Evolutionary conservation across 192 early-diverging fungal genomes (phyloP), one percentile per base, ranked within the genome.

Genomic region (Coemansia sp.): DNA sequence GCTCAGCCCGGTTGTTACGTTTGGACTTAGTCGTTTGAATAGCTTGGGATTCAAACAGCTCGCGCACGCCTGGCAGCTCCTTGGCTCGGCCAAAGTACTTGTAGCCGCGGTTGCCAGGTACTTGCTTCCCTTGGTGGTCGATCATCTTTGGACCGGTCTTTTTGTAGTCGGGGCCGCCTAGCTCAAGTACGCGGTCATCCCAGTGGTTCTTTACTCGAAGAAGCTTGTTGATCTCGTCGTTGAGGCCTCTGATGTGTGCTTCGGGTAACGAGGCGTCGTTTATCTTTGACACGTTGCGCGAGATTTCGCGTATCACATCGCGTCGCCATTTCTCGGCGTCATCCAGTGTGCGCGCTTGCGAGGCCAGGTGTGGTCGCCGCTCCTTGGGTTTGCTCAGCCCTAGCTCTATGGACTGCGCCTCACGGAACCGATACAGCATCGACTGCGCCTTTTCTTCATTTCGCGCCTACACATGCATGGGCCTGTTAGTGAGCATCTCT

Each of bases 401-500:
- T 13, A 91, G 72, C 62, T 95, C 91, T 14, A 91, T 86, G 60
- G 85, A 88, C 77, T 96, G 93, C 18, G 96, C 95, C 74, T 94
- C 94, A 66, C 96, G 91, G 83, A 98, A 98, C 45, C 94, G 94
- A 75, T 94, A 95, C 18, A 98, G 89, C 94, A 96, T 96, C 34
- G 96, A 94, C 88, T 98, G 94, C 21, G 96, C 96, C 77, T 98
- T 98, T 72, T 98, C 96, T 80, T 98, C 90, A 77, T 98, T 98
- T 73, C 94, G 90, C 33, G 95, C 95, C 95, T 70, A 70, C n/a
- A 62, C 13, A 21, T 16, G 33, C 9, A 58, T 9, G 53, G 16
- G 48, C 9, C 33, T 37, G 58, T 59, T 59, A 59, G 57, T 4
- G 18, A 1, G 10, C 2, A 28, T 53, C 14, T 12, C 25, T 28